These are phyloP conservation scores for Annulohypoxylon moriforme DNA, from an alignment of 495 filamentous ascomycete genomes.

Conservation along the genomic window DNA sequence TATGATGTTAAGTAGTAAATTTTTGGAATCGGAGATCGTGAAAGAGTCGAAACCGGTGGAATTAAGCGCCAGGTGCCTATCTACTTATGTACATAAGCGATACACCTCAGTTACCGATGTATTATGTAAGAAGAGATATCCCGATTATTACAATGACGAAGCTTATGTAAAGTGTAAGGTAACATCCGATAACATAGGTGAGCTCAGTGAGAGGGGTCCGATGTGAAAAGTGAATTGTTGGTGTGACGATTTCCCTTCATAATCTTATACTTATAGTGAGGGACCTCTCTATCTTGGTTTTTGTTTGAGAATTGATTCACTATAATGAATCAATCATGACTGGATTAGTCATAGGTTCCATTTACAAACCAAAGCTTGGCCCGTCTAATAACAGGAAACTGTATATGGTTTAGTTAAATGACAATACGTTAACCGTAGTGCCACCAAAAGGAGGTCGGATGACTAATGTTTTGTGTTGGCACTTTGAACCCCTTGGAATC, in stretches of 20 bases:
- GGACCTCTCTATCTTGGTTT: neutral
- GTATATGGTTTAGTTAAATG: neutral
- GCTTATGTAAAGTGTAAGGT: neutral
- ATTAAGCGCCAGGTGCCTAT: neutral
- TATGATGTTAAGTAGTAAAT: neutral
- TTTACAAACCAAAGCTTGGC: neutral
- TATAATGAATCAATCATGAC: neutral
- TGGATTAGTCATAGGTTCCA: neutral
- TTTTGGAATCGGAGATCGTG: neutral
- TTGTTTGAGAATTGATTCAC: neutral
- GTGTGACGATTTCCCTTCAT: no score
- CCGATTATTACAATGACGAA: neutral
- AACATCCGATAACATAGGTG: no score
- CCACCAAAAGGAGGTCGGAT: neutral
- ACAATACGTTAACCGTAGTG: neutral
- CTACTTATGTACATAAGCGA: neutral
- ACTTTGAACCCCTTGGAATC: neutral
- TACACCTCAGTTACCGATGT: no score
- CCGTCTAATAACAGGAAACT: no score
- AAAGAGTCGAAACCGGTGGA: neutral
- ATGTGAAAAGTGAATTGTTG: no score
- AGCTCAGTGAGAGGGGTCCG: no score
- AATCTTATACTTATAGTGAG: no score
- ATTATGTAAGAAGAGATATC: neutral
- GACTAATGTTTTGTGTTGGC: neutral